Evolutionary conservation across 2,329 filamentous ascomycete genomes (phyloP).

Genomic region (Pseudocercospora crystallina): DNA sequence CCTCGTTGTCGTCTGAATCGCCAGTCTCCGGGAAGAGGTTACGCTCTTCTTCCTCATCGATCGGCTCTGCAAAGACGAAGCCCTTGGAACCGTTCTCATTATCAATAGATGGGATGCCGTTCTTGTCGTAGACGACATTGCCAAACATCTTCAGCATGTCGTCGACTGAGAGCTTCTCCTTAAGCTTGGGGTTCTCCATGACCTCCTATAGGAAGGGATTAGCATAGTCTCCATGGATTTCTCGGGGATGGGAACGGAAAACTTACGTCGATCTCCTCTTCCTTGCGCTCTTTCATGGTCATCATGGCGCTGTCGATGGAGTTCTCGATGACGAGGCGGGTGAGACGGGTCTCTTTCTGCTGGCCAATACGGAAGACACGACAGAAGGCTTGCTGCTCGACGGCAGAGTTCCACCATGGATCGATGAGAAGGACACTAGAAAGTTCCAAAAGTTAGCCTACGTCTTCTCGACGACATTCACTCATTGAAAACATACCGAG

Average conservation of each 20-base stretch:
- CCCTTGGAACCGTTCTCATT: no score
- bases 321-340: slow-evolving; percentile 56
- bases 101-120: slow-evolving; percentile 32
- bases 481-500: not conserved
- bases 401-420: slow-evolving; percentile 58
- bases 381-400: slow-evolving; percentile 47
- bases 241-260: not conserved
- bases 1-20: slow-evolving; percentile 1
- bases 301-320: slow-evolving; percentile 61
- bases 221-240: no score
- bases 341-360: slow-evolving; percentile 57
- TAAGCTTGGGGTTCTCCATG: slow-evolving; percentile 41
- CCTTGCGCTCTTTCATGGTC: slow-evolving; percentile 57
- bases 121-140: slow-evolving; percentile 38
- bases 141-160: slow-evolving; percentile 52
- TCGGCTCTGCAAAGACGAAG: slow-evolving; percentile 43
- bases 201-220: slow-evolving; percentile 28
- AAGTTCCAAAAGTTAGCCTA: not conserved
- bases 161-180: slow-evolving; percentile 34
- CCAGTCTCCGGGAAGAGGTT: not conserved
- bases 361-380: slow-evolving; percentile 68
- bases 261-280: slow-evolving; percentile 40
- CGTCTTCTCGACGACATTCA: no score
- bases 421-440: slow-evolving; percentile 49
- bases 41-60: slow-evolving; percentile 18